Base-by-base conservation (phyloP, 768 basidiomycete genomes). In the Serpula lacrymans region DNA sequence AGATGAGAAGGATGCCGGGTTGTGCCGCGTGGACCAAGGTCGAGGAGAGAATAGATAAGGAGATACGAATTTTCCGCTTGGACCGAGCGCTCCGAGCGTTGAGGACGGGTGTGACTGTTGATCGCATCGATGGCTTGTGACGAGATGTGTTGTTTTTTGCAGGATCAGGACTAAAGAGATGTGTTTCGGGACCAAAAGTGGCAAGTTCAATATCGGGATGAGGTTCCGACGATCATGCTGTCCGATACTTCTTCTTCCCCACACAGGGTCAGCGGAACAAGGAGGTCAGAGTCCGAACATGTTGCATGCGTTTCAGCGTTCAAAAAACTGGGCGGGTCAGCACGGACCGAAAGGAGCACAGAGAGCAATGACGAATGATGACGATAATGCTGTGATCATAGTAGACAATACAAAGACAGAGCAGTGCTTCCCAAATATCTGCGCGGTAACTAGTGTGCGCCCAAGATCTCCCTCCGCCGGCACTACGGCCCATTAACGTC, bases 271-370 rank as follows among this genome's bases (percentile, higher is more conserved):
- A 46, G 35, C 44, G 34, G 47, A 48, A 46, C 45, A 37, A 42
- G 31, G 20, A 33, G 27, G 52, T 59, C 51, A 59, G 54, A 58
- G 45, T 17, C 58, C 57, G 55, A 60, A 42, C 53, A 44, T 51
- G 30, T 16, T 33, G 37, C 44, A 49, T 43, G 32, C 31, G 45
- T 43, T n/a, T n/a, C n/a, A n/a, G 14, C 24, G 4, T 22, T 18
- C 17, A 12, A 34, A 45, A 12, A 25, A 39, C 25, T 14, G 25
- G 26, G 23, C 6, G 3, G 27, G 17, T 3, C 13, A 20, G 41
- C 40, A 50, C 38, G 44, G 32, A 45, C 46, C 58, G 58, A 60
- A 20, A 33, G 21, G 12, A 8, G 17, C n/a, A 34, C 46, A 33
- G 46, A 16, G 20, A 21, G 35, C 23, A 22, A 20, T 23, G 36